phyloP scores from a whole-genome alignment of 31 red algal species.

The Odonthalia washingtoniensis region DNA sequence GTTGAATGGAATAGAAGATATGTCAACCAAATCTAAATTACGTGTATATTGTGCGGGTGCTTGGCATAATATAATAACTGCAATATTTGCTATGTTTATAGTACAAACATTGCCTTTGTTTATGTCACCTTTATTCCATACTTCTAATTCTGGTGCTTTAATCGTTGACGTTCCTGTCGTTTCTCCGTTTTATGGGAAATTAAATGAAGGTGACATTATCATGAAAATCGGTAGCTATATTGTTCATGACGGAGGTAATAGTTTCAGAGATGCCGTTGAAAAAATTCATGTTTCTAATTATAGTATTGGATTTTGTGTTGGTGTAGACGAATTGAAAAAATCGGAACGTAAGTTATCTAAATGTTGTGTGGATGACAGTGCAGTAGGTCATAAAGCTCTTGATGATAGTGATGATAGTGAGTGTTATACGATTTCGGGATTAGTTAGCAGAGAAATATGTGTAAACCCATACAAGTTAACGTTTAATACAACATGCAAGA shows the following conservation, averaged over 20 bases:
- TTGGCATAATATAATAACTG: slow-evolving; percentile 76
- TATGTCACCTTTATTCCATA: slow-evolving; percentile 27
- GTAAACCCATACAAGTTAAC: not conserved
- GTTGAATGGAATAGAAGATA: slow-evolving; percentile 36
- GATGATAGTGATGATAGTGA: not conserved
- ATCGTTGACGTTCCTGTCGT: slow-evolving; percentile 47
- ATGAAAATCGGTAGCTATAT: slow-evolving; percentile 22
- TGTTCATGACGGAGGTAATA: slow-evolving; percentile 34
- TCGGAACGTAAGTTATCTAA: not conserved
- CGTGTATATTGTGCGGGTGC: slow-evolving; percentile 76
- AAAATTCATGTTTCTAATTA: slow-evolving; percentile 5
- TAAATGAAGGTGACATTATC: slow-evolving; percentile 63
- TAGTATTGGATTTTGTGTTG: slow-evolving; percentile 68
- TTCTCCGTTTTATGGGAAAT: slow-evolving; percentile 29
- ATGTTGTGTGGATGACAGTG: slow-evolving; percentile 24
- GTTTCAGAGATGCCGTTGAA: slow-evolving; percentile 35
- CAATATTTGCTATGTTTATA: slow-evolving; percentile 22
- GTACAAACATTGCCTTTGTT: slow-evolving; percentile 41
- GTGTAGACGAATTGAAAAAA: slow-evolving; percentile 15
- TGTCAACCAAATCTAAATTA: slow-evolving; percentile 43
- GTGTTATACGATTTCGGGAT: not conserved
- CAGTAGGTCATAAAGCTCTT: not conserved
- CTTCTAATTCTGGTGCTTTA: slow-evolving; percentile 42
- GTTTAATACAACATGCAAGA: not conserved
- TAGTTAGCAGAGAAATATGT: not conserved